Conservation (phyloP, 352 stramenopile species). For the Pythium sukuiense region DNA sequence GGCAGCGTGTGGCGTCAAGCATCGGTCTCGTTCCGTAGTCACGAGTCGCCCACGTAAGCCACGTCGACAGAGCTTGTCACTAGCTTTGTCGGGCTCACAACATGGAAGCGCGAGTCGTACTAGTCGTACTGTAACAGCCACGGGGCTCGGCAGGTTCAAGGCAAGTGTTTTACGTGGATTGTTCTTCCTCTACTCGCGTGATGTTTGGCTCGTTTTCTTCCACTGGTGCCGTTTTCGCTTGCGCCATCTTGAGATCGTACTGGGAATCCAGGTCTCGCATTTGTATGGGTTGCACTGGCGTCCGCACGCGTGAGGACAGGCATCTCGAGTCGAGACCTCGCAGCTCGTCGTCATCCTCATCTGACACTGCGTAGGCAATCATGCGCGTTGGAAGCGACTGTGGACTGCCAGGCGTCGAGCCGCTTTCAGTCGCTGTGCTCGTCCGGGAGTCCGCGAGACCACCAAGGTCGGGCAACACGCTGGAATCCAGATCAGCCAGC, state of each 20-base stretch:
- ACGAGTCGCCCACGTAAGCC: too few relatives aligned
- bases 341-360: not conserved
- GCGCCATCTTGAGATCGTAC: not conserved
- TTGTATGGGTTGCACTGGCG: slow-evolving; percentile 1
- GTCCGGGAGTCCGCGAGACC: not conserved
- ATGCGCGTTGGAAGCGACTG: not conserved
- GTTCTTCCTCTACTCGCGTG: not conserved
- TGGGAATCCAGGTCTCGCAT: slow-evolving; percentile 1
- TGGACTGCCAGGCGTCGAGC: not conserved
- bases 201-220: not conserved
- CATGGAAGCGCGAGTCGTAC: too few relatives aligned
- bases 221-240: not conserved
- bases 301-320: not conserved
- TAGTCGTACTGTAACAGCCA: too few relatives aligned
- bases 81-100: too few relatives aligned
- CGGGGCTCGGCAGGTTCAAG: too few relatives aligned
- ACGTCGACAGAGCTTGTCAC: too few relatives aligned
- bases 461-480: not conserved
- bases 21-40: too few relatives aligned
- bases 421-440: not conserved
- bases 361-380: slow-evolving; percentile 4
- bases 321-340: not conserved
- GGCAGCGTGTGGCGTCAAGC: too few relatives aligned
- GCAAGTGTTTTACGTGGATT: too few relatives aligned
- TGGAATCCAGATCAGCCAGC: not conserved